Evolutionary conservation across 495 filamentous ascomycete species (phyloP).

Genomic region (Lepidopterella palustris): DNA sequence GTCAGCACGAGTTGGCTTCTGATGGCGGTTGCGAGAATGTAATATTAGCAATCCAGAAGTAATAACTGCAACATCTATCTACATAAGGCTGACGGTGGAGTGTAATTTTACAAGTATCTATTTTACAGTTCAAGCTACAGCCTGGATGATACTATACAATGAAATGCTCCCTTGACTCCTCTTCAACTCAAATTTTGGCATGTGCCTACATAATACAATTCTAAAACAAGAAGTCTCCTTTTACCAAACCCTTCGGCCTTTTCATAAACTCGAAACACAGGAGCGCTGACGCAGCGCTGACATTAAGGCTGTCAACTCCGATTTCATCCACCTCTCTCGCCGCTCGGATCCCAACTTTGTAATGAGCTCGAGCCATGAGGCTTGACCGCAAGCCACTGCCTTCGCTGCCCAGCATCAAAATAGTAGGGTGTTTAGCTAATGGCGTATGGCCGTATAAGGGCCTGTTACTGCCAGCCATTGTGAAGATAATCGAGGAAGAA

Average conservation of each 20-base stretch:
- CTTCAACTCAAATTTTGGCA: too few relatives aligned
- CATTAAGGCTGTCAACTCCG: constrained; percentile 76
- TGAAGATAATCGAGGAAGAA: constrained; percentile 5
- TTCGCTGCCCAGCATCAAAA: constrained; percentile 79
- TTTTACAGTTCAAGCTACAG: too few relatives aligned
- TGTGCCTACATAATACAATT: too few relatives aligned
- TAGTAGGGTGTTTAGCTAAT: constrained; percentile 54
- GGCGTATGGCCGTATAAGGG: constrained; percentile 34
- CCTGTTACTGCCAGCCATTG: constrained; percentile 7
- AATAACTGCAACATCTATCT: too few relatives aligned
- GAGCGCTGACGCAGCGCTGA: constrained; percentile 74
- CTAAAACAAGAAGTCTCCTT: constrained; percentile 18
- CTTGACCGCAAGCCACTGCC: constrained; percentile 61
- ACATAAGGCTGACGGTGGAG: too few relatives aligned
- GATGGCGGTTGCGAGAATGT: too few relatives aligned
- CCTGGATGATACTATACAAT: too few relatives aligned
- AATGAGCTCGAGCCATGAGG: constrained; percentile 58
- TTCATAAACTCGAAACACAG: constrained; percentile 60
- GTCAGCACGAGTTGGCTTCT: too few relatives aligned
- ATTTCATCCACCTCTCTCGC: constrained; percentile 36
- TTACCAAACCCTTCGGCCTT: constrained; percentile 18
- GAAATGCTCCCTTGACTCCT: too few relatives aligned
- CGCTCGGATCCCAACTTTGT: constrained; percentile 49
- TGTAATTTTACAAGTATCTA: too few relatives aligned
- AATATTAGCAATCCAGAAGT: too few relatives aligned